Percentiles rank a stretch among this genome's conserved stretches.
Evolutionary conservation across 805 yeast species (phyloP).

Genomic region (Metschnikowia drakensbergensis): DNA sequence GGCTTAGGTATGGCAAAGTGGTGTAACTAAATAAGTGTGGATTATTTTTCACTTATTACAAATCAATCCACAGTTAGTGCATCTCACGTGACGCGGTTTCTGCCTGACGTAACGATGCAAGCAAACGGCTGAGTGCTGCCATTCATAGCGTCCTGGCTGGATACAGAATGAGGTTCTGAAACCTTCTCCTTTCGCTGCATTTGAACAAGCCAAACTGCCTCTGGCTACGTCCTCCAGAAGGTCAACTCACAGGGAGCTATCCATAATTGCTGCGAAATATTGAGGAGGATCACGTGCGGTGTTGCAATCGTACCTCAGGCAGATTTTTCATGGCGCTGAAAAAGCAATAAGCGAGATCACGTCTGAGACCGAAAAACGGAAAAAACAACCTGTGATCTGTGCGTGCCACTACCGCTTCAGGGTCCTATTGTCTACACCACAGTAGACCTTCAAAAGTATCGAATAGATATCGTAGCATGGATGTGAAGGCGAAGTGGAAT

Average conservation of each 20-base stretch:
- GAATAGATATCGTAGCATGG: no score
- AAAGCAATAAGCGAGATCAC: slow-evolving; percentile 1
- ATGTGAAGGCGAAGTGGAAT: no score
- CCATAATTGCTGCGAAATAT: slow-evolving; percentile 17
- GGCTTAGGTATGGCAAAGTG: background rate
- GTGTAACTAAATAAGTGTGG: slow-evolving; percentile 3
- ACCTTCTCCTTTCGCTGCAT: no score
- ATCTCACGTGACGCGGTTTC: slow-evolving; percentile 21
- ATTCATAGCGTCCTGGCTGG: no score
- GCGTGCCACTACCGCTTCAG: no score
- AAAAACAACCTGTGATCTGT: background rate
- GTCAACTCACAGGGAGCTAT: background rate
- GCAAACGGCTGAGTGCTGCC: background rate
- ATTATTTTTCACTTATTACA: background rate
- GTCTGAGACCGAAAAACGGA: background rate
- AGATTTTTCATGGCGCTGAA: background rate
- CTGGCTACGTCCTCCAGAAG: no score
- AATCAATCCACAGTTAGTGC: slow-evolving; percentile 23
- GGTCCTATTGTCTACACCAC: no score
- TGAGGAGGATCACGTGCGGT: slow-evolving; percentile 24
- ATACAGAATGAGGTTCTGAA: no score
- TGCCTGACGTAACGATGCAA: background rate
- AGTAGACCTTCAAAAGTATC: no score
- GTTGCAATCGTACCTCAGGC: slow-evolving; percentile 19
- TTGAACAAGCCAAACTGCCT: no score